Evolutionary conservation across 208 protist species (phyloP).

Genomic region (Crithidia brevicula): DNA sequence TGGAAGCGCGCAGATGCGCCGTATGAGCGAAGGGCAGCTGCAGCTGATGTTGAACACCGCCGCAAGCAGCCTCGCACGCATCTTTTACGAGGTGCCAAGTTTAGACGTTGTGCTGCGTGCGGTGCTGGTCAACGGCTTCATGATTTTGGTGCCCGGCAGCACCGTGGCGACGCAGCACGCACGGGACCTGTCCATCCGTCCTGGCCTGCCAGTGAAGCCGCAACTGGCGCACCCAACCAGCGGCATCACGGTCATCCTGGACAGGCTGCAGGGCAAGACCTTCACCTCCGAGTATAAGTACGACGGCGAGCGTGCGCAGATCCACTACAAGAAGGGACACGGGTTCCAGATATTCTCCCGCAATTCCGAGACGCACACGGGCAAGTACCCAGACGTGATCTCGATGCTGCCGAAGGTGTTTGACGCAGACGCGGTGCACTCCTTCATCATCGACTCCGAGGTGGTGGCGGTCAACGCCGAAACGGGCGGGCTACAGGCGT

Average conservation of each 20-base stretch:
- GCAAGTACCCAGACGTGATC: conserved; percentile 99
- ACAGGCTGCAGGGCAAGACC: conserved; percentile 75
- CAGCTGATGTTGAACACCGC: conserved; percentile 72
- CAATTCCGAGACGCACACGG: conserved; percentile 98
- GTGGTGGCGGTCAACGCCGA: conserved; percentile 95
- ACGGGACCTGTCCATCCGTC: conserved; percentile 74
- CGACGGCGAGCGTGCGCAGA: conserved; percentile 98
- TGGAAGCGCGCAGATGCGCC: conserved; percentile 31
- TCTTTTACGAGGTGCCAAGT: conserved; percentile 87
- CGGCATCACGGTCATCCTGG: conserved; percentile 86
- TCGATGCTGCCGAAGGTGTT: conserved; percentile 70
- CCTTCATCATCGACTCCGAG: conserved; percentile 99
- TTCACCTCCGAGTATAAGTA: conserved; percentile 99
- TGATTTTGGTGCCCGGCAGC: conserved; percentile 69
- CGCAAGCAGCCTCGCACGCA: conserved; percentile 57
- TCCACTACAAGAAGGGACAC: conserved; percentile 83
- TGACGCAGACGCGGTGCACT: conserved; percentile 66
- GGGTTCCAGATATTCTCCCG: conserved; percentile 97
- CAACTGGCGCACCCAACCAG: conserved; percentile 99
- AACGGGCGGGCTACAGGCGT: conserved; percentile 94
- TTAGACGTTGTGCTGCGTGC: conserved; percentile 79
- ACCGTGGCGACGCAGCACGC: conserved; percentile 39
- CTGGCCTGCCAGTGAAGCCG: conserved; percentile 97
- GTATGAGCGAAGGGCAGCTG: conserved; percentile 55
- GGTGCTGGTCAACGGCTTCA: conserved; percentile 76